phyloP scores from a whole-genome alignment of 2,329 filamentous ascomycete genomes.

The Incumbomyces delicatus region DNA sequence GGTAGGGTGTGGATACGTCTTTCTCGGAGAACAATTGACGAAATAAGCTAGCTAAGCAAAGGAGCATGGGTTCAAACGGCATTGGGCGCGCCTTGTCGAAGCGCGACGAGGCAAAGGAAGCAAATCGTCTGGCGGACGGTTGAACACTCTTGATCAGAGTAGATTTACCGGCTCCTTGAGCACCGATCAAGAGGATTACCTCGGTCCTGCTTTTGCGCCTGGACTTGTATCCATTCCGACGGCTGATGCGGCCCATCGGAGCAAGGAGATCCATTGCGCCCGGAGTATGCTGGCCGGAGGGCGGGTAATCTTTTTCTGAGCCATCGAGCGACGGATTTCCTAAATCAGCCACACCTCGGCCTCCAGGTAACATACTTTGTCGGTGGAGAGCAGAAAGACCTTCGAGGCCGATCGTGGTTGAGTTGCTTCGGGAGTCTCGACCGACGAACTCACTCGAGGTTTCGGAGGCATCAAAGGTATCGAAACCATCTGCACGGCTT shows the following conservation, averaged over 20 bases:
- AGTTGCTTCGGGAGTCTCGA: slow-evolving; percentile 28
- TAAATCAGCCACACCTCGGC: slow-evolving; percentile 11
- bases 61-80: slow-evolving; percentile 53
- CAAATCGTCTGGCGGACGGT: slow-evolving; percentile 45
- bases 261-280: slow-evolving; percentile 26
- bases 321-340: slow-evolving; percentile 13
- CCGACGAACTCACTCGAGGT: slow-evolving; percentile 37
- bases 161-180: slow-evolving; percentile 51
- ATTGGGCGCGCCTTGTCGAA: slow-evolving; percentile 50
- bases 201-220: slow-evolving; percentile 49
- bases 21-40: slow-evolving; percentile 57
- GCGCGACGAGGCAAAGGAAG: slow-evolving; percentile 52
- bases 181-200: slow-evolving; percentile 48
- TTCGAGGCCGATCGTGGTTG: slow-evolving; percentile 24
- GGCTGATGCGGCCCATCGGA: slow-evolving; percentile 23
- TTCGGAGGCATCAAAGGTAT: slow-evolving; percentile 44
- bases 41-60: slow-evolving; percentile 51
- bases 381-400: not conserved
- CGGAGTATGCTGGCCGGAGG: slow-evolving; percentile 22
- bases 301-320: slow-evolving; percentile 30
- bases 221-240: slow-evolving; percentile 38
- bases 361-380: not conserved
- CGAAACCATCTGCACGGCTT: slow-evolving; percentile 37
- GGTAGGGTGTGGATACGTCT: slow-evolving; percentile 52
- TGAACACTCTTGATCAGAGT: slow-evolving; percentile 51